A percentile compares a stretch with the other conserved stretches of the same genome.
Conservation (phyloP, 306 rosid species). For the Acacia confusa region DNA sequence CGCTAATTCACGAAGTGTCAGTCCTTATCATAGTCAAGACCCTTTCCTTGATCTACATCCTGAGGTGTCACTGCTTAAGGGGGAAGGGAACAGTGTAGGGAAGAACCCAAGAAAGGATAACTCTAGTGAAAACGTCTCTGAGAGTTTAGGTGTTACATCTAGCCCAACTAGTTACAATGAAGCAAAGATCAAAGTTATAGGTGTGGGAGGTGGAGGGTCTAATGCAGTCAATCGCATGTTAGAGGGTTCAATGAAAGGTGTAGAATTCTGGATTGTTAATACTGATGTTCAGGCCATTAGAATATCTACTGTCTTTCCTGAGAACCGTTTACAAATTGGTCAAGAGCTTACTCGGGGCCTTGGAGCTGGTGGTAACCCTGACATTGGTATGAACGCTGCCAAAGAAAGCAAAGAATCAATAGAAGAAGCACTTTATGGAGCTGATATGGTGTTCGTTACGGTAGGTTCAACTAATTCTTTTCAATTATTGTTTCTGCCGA, state of each 20-base stretch:
- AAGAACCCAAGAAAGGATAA: slow-evolving; percentile 60
- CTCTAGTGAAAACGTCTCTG: slow-evolving; percentile 46
- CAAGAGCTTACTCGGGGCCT: slow-evolving; percentile 88
- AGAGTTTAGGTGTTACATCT: slow-evolving; percentile 46
- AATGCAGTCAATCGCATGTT: slow-evolving; percentile 93
- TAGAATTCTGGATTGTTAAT: slow-evolving; percentile 87
- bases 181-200: slow-evolving; percentile 83
- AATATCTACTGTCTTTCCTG: slow-evolving; percentile 74
- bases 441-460: slow-evolving; percentile 89
- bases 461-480: slow-evolving; percentile 48
- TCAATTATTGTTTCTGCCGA: slow-evolving; percentile 27
- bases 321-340: slow-evolving; percentile 81
- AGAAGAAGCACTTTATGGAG: slow-evolving; percentile 70
- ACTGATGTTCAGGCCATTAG: slow-evolving; percentile 86
- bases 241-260: slow-evolving; percentile 83
- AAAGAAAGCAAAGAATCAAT: slow-evolving; percentile 74
- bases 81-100: slow-evolving; percentile 52
- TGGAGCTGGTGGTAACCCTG: slow-evolving; percentile 93
- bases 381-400: slow-evolving; percentile 88
- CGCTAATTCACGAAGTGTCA: slow-evolving; percentile 46
- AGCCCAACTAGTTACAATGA: slow-evolving; percentile 47
- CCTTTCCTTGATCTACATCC: slow-evolving; percentile 85
- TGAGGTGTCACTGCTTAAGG: slow-evolving; percentile 84
- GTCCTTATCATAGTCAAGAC: slow-evolving; percentile 59
- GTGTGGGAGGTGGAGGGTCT: slow-evolving; percentile 90